phyloP scores from a whole-genome alignment of 2,329 filamentous ascomycete genomes.

The Thermoascus crustaceus region DNA sequence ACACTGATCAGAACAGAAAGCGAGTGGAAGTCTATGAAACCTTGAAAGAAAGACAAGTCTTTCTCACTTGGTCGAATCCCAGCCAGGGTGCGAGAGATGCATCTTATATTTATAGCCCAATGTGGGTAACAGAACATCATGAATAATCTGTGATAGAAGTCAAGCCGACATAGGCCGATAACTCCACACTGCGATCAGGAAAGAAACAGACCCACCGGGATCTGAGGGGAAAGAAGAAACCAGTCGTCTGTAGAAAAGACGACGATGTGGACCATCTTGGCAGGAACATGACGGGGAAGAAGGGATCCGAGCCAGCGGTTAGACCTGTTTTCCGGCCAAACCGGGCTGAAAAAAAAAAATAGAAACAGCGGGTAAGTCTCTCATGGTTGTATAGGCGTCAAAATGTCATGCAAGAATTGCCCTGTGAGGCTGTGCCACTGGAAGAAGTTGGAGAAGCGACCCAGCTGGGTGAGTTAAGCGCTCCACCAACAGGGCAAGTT shows the following conservation, averaged over 20 bases:
- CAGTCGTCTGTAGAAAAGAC: not conserved
- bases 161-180: not conserved
- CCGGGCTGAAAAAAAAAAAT: not conserved
- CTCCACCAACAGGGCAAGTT: not conserved
- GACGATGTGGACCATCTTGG: not conserved
- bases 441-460: not conserved
- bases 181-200: not conserved
- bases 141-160: not conserved
- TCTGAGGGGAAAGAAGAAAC: not conserved
- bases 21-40: too few species aligned
- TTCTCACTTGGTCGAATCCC: too few species aligned
- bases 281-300: not conserved
- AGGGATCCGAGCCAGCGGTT: not conserved
- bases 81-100: too few species aligned
- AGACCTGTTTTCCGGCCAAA: not conserved
- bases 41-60: too few species aligned
- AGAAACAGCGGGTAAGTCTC: not conserved
- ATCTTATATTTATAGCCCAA: conserved; percentile 1
- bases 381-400: not conserved
- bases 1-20: not conserved
- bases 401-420: not conserved
- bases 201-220: not conserved
- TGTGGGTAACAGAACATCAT: not conserved
- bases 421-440: too few species aligned
- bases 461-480: not conserved